These are phyloP conservation scores for Boletus barrowsii DNA, from an alignment of 768 basidiomycete species.

Conservation along the genomic window DNA sequence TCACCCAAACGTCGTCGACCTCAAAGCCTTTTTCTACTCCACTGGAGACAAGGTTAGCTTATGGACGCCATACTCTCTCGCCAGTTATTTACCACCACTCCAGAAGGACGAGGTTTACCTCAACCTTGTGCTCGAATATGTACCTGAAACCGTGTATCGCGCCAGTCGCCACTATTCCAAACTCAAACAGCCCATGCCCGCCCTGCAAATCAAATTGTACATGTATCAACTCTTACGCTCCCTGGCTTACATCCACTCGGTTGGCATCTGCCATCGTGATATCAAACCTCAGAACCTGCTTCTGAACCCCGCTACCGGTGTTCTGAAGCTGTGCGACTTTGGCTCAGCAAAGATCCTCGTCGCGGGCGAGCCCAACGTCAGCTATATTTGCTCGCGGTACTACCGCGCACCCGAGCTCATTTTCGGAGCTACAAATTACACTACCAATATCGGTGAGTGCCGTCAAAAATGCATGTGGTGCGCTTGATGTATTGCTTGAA, in stretches of 20 bases:
- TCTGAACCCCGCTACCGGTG: constrained; percentile 93
- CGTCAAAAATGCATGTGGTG: background rate
- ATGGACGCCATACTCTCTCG: constrained; percentile 3
- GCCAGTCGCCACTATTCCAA: constrained; percentile 98
- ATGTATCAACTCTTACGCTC: constrained; percentile 99
- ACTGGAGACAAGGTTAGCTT: constrained; percentile 93
- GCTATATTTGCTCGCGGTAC: constrained; percentile 99
- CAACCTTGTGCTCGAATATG: constrained; percentile 98
- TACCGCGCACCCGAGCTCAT: constrained; percentile 99
- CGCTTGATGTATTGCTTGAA: constrained; percentile 5
- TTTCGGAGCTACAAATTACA: constrained; percentile 99
- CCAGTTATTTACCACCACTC: constrained; percentile 3
- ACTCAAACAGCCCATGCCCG: constrained; percentile 99
- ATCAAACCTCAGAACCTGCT: constrained; percentile 99
- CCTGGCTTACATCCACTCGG: constrained; percentile 97
- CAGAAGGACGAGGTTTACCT: constrained; percentile 99
- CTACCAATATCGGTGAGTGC: constrained; percentile 91
- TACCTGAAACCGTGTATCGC: constrained; percentile 98
- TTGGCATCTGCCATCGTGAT: constrained; percentile 99
- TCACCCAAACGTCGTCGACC: constrained; percentile 97
- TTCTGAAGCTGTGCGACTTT: constrained; percentile 98
- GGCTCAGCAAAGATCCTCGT: constrained; percentile 98
- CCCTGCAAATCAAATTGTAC: constrained; percentile 99
- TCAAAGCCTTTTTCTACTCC: constrained; percentile 98
- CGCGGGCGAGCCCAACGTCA: constrained; percentile 97